Conservation (phyloP, 2,329 filamentous ascomycete genomes). For the Epichloe amarillans region DNA sequence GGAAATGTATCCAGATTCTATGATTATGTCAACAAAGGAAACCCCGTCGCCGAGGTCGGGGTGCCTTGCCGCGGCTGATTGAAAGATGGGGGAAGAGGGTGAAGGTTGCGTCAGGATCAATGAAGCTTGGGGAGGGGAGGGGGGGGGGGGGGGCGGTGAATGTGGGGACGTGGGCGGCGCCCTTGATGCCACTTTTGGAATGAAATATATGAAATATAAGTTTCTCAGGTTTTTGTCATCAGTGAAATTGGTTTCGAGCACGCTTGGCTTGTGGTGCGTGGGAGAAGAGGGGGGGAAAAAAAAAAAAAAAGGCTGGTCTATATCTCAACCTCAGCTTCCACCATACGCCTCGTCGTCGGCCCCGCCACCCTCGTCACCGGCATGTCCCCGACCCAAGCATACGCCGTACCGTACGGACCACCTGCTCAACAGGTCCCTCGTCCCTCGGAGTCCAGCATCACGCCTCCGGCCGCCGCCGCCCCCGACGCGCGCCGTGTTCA, state of each 20-base stretch:
- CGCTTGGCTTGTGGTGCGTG: no score
- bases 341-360: conserved; percentile 40
- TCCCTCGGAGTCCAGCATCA: conserved; percentile 45
- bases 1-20: neutral
- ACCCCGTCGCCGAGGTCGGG: neutral
- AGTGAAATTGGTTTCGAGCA: no score
- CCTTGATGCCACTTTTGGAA: no score
- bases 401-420: conserved; percentile 38
- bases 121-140: no score
- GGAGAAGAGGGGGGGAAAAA: no score
- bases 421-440: conserved; percentile 37
- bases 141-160: neutral
- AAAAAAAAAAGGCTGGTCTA: no score
- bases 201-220: no score
- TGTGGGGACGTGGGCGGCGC: neutral
- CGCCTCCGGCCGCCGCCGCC: conserved; percentile 8
- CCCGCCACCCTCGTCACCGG: conserved; percentile 52
- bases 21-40: neutral
- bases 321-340: conserved; percentile 31
- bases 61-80: neutral
- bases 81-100: neutral
- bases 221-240: no score
- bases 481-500: conserved; percentile 72
- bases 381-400: conserved; percentile 58
- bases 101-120: neutral